Evolutionary conservation across 768 basidiomycete genomes (phyloP).

Genomic region (Amanita rubescens): DNA sequence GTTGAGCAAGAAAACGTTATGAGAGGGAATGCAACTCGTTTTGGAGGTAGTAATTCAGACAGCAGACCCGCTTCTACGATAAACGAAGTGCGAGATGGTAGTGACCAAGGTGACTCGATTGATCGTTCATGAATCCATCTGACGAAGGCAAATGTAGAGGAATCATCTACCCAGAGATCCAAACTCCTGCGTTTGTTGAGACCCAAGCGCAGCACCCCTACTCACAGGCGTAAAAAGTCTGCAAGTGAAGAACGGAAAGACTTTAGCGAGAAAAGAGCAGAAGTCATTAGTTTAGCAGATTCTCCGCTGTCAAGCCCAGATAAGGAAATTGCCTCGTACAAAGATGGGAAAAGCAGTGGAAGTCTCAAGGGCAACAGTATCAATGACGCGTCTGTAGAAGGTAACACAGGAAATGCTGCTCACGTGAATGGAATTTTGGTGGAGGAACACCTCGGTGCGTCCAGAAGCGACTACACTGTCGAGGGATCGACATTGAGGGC

Average conservation of each 20-base stretch:
- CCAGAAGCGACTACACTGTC: too few species aligned
- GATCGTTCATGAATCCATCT: background rate
- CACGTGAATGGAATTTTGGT: background rate
- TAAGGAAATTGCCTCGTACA: background rate
- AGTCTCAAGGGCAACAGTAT: background rate
- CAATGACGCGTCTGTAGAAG: background rate
- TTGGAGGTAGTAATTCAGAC: conserved; percentile 29
- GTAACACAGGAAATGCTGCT: background rate
- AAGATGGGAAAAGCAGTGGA: background rate
- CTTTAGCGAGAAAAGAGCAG: conserved; percentile 40
- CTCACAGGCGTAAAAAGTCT: conserved; percentile 32
- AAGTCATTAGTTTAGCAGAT: background rate
- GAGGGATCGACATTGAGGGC: background rate
- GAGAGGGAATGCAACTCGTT: conserved; percentile 35
- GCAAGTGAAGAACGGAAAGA: conserved; percentile 46
- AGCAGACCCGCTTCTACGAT: conserved; percentile 26
- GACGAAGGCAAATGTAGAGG: background rate
- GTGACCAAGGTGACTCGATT: conserved; percentile 40
- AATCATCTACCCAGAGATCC: background rate
- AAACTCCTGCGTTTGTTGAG: too few species aligned
- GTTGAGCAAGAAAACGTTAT: conserved; percentile 49
- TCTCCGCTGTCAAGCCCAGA: background rate
- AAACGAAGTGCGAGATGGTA: conserved; percentile 29
- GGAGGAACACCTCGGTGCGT: background rate
- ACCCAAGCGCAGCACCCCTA: conserved; percentile 17